These are phyloP conservation scores for Balansia obtecta DNA, from an alignment of 2,329 filamentous ascomycete species.

Conservation along the genomic window DNA sequence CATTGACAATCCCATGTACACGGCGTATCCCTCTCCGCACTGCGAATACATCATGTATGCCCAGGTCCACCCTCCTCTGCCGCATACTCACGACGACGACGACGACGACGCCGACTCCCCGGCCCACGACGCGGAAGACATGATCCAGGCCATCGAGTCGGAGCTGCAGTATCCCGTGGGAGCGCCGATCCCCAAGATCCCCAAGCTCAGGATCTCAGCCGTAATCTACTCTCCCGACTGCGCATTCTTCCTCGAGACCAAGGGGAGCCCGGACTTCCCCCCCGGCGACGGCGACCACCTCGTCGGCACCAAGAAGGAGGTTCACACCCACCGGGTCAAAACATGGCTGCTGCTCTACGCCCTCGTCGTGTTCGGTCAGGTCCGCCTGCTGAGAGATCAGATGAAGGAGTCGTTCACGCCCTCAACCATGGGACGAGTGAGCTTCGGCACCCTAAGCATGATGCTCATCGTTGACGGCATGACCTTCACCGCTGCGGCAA, in stretches of 20 bases:
- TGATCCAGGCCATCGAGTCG: slow-evolving; percentile 44
- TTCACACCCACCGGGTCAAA: slow-evolving; percentile 43
- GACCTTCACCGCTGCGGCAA: slow-evolving; percentile 42
- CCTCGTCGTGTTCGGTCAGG: slow-evolving; percentile 45
- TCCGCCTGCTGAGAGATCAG: slow-evolving; percentile 49
- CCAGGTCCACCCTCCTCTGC: slow-evolving; percentile 53
- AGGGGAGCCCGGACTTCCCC: slow-evolving; percentile 45
- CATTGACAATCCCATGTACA: slow-evolving; percentile 46
- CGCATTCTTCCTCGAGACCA: slow-evolving; percentile 51
- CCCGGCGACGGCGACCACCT: slow-evolving; percentile 42
- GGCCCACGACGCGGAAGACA: slow-evolving; percentile 21
- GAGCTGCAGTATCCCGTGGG: slow-evolving; percentile 51
- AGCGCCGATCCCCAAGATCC: slow-evolving; percentile 40
- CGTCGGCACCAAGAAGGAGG: slow-evolving; percentile 47
- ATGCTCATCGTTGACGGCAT: slow-evolving; percentile 53
- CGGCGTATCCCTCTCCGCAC: slow-evolving; percentile 49
- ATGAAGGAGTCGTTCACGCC: slow-evolving; percentile 56
- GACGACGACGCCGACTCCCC: slow-evolving; percentile 13
- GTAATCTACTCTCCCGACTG: slow-evolving; percentile 59
- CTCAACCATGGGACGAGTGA: slow-evolving; percentile 53
- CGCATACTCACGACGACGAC: slow-evolving; percentile 17
- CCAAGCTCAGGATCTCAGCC: slow-evolving; percentile 47
- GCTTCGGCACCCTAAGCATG: slow-evolving; percentile 47
- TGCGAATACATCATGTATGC: slow-evolving; percentile 86
- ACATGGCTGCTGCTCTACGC: slow-evolving; percentile 46